These are phyloP conservation scores for Mortierella antarctica DNA, from an alignment of 192 early-diverging fungal species.

Conservation along the genomic window DNA sequence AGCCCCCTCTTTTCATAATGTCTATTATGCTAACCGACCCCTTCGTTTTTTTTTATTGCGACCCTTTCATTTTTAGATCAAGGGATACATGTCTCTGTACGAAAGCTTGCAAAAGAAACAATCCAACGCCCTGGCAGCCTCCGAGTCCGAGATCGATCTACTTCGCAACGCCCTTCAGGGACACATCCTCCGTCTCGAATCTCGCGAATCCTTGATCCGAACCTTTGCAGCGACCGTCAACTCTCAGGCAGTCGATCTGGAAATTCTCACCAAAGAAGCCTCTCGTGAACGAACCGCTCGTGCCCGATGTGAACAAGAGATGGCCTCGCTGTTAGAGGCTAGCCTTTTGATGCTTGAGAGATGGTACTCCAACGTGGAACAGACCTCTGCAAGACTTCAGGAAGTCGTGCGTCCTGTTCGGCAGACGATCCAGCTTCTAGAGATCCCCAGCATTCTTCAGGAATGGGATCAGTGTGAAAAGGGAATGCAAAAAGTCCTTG, in stretches of 20 bases:
- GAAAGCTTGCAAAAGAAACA: conserved; percentile 52
- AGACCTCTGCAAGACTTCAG: neutral
- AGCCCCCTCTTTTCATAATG: neutral
- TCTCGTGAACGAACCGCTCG: conserved; percentile 11
- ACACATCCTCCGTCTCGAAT: conserved; percentile 1
- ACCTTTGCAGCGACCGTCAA: conserved; percentile 3
- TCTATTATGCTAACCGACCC: neutral
- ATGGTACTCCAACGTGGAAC: conserved; percentile 15
- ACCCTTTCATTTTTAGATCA: conserved; percentile 18
- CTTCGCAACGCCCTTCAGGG: conserved; percentile 9
- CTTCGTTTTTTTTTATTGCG: neutral
- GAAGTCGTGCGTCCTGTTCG: conserved; percentile 14
- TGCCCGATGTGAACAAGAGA: conserved; percentile 34
- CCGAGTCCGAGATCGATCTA: conserved; percentile 26
- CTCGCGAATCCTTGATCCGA: conserved; percentile 30
- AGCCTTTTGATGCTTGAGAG: conserved; percentile 40
- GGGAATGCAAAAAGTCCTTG: neutral
- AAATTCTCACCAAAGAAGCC: conserved; percentile 7
- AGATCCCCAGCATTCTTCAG: conserved; percentile 11
- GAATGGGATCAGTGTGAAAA: conserved; percentile 32
- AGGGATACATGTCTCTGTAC: conserved; percentile 48
- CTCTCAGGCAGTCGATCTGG: conserved; percentile 25
- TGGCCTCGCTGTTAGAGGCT: conserved; percentile 32
- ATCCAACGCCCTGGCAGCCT: conserved; percentile 41
- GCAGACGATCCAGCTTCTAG: conserved; percentile 23